Evolutionary conservation across 352 stramenopile genomes (phyloP).

Genomic region (Globisporangium acanthophoron): DNA sequence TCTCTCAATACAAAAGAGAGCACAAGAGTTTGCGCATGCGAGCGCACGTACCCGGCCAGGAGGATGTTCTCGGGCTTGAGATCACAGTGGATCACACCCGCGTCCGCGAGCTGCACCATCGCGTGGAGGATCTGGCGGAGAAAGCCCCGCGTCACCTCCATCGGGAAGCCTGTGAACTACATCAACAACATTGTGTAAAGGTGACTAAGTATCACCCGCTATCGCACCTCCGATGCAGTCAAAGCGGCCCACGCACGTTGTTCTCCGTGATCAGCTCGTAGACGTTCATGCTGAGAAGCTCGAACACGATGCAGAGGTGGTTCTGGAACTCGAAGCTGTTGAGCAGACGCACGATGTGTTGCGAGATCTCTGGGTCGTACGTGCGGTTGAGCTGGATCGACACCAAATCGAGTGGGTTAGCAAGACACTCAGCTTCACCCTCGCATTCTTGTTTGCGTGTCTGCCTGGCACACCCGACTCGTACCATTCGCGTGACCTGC

Average conservation of each 20-base stretch:
- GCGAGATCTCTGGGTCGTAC: conserved; percentile 21
- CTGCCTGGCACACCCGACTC: conserved; percentile 57
- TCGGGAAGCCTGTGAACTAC: conserved; percentile 72
- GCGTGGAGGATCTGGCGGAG: conserved; percentile 89
- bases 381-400: conserved; percentile 22
- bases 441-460: neutral
- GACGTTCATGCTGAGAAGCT: conserved; percentile 91
- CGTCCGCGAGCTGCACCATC: conserved; percentile 72
- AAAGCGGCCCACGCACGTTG: conserved; percentile 24
- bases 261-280: conserved; percentile 94
- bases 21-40: neutral
- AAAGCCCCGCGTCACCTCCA: conserved; percentile 91
- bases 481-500: conserved; percentile 84
- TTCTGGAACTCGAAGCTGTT: conserved; percentile 89
- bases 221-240: neutral
- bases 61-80: conserved; percentile 97
- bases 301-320: conserved; percentile 95
- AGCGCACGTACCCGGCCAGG: conserved; percentile 31
- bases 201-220: too few relatives aligned
- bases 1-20: neutral
- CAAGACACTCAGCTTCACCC: neutral
- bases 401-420: neutral
- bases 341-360: conserved; percentile 83
- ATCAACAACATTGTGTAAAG: neutral
- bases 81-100: conserved; percentile 97